Base-by-base conservation (phyloP, 1,139 yeast genomes). In the Diutina siamensis region DNA sequence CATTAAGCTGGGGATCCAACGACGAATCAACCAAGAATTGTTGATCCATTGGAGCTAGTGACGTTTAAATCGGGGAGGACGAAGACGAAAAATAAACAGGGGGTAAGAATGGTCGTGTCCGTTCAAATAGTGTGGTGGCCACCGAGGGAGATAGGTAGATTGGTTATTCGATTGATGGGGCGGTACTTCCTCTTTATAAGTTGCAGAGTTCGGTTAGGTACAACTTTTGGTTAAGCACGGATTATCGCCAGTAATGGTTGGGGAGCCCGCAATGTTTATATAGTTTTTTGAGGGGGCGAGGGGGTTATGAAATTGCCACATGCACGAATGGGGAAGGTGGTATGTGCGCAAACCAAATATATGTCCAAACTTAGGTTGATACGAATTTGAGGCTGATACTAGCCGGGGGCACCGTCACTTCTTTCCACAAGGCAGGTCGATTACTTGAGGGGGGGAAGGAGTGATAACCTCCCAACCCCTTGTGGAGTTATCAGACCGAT, bases 21-120 rank as follows among this genome's bases (percentile, higher is more conserved):
- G 51, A 59, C 41, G 58, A 52, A 44, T 63, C 68, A 40, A 60
- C 65, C 48, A 63, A 57, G 55, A 58, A 64, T 50, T 59, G 67
- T 50, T 63, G 69, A 49, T 65, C 70, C 69, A 64, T 63, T 3
- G 19, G 21, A 19, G 21, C 10, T 15, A 12, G 18, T 10, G 41
- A 18, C 48, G 54, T 38, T 51, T 52, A 50, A 48, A 49, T 42
- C 32, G 15, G 27, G 27, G 20, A 19, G 44, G 44, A 13, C 21
- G 25, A 13, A 17, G 18, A 31, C 27, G 20, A 19, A n/a, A n/a
- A n/a, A 38, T 17, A 28, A 31, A 33, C 44, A 7, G 28, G 38
- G 19, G 15, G 15, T 22, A 12, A 35, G 17, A 38, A n/a, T n/a
- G 40, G 40, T 35, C 40, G 40, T 35, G 40, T 35, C 17, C 19